Evolutionary conservation across 257 asterid species (phyloP).

Genomic region (Nicotiana obtusifolia): DNA sequence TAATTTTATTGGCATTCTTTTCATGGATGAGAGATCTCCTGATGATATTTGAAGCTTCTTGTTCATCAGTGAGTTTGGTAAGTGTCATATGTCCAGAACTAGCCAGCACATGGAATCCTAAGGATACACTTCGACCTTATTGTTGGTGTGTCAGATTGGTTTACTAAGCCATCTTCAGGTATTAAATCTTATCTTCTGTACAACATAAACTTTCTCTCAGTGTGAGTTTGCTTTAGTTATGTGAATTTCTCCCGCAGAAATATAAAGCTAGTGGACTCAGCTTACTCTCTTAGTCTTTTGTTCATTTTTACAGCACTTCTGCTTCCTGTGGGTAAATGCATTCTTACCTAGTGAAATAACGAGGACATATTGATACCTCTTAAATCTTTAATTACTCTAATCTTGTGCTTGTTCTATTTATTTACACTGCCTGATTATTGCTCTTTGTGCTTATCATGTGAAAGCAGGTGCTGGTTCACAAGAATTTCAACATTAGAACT

Average conservation of each 20-base stretch:
- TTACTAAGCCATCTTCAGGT: constrained; percentile 5
- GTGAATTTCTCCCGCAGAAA: not conserved
- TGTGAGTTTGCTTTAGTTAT: not conserved
- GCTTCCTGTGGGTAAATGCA: not conserved
- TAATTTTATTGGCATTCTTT: not conserved
- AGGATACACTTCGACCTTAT: not conserved
- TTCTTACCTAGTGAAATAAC: not conserved
- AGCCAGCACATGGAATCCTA: not conserved
- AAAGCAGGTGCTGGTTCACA: constrained; percentile 9
- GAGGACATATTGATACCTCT: not conserved
- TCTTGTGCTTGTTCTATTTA: not conserved
- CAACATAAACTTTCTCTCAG: not conserved
- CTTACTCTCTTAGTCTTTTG: not conserved
- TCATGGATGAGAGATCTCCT: not conserved
- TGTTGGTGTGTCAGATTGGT: constrained; percentile 6
- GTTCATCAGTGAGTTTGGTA: not conserved
- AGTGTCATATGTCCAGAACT: not conserved
- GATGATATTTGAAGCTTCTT: not conserved
- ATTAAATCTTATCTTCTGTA: not conserved
- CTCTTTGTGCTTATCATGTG: not conserved
- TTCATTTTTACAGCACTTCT: not conserved
- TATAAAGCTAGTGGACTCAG: not conserved
- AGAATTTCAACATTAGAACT: not conserved
- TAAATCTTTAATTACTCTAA: not conserved
- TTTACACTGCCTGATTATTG: not conserved